Base-by-base conservation (phyloP, 2,329 filamentous ascomycete genomes). In the Taxawa tesnikishii region DNA sequence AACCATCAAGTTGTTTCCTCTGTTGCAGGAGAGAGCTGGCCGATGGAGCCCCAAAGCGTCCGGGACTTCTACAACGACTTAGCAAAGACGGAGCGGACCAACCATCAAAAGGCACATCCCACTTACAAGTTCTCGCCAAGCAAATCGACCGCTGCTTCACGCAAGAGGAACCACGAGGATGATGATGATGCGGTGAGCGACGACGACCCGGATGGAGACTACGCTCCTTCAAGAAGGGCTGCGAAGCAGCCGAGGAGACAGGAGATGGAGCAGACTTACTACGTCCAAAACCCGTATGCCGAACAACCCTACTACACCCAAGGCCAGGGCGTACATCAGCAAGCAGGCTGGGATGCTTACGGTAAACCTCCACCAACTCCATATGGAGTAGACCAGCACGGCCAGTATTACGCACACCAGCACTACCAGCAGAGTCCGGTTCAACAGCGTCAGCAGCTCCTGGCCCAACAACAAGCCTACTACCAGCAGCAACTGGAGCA, bases 1-100 rank as follows among this genome's bases (percentile, higher is more conserved):
- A 94, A 96, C 58, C 88, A 98, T 54, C 88, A 98, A 54, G 65
- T 90, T 21, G 81, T 96, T 15, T 96, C 88, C 2, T 75, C 77
- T 28, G 74, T 90, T n/a, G 84, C 83, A 36, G 90, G 87, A 16
- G 65, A 74, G 34, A 88, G 83, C 48, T 98, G 90, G 90, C 73
- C 75, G 4, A 59, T 84, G 45, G 90, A 96, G 54, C 68, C 82
- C 0, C 60, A 73, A n/a, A 66, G 73, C 26, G 56, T 94, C 37
- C 75, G 79, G 34, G 70, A 78, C 13, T 68, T 79, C 45, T 98
- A 84, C 62, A 83, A 81, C 50, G 65, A 74, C 11, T 78, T 83
- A 62, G 83, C 90, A 14, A 75, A 73, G 46, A 67, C 82, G 13
- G 90, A 96, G 57, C 73, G 85, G 27, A 68, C 76, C 44, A 93